These are phyloP conservation scores for Amanita thiersii DNA, from an alignment of 768 basidiomycete genomes.

Conservation along the genomic window DNA sequence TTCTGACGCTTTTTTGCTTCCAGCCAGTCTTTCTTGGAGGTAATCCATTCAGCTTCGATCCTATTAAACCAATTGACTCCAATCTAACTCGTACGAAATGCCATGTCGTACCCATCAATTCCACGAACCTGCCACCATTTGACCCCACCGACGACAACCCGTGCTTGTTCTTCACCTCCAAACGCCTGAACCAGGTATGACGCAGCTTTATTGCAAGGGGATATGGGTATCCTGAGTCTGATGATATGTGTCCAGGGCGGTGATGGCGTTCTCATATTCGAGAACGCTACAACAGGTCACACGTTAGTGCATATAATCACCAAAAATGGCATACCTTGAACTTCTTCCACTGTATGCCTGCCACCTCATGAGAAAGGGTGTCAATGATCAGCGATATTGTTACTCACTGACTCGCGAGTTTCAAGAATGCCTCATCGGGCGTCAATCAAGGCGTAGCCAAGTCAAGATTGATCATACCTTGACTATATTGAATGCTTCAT, in stretches of 20 bases:
- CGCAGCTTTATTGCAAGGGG: constrained; percentile 71
- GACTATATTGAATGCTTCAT: constrained; percentile 68
- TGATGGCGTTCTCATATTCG: constrained; percentile 75
- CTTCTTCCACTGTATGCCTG: constrained; percentile 81
- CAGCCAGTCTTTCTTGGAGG: constrained; percentile 75
- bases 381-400: background rate
- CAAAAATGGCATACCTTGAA: constrained; percentile 40
- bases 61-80: constrained; percentile 30
- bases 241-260: constrained; percentile 80
- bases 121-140: constrained; percentile 99
- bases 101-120: constrained; percentile 50
- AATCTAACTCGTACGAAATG: constrained; percentile 7
- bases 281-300: constrained; percentile 37
- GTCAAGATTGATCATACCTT: constrained; percentile 42
- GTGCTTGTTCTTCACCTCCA: constrained; percentile 72
- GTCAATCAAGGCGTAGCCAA: background rate
- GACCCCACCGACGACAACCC: constrained; percentile 72
- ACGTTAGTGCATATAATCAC: background rate
- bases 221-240: constrained; percentile 63
- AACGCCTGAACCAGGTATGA: constrained; percentile 63
- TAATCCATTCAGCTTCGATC: constrained; percentile 84
- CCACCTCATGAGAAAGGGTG: constrained; percentile 1
- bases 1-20: constrained; percentile 55
- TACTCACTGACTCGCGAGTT: constrained; percentile 59
- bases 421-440: constrained; percentile 55